Conservation (phyloP, 78 protist species). For the slime mould (Dictyostelium discoideum) region DNA sequence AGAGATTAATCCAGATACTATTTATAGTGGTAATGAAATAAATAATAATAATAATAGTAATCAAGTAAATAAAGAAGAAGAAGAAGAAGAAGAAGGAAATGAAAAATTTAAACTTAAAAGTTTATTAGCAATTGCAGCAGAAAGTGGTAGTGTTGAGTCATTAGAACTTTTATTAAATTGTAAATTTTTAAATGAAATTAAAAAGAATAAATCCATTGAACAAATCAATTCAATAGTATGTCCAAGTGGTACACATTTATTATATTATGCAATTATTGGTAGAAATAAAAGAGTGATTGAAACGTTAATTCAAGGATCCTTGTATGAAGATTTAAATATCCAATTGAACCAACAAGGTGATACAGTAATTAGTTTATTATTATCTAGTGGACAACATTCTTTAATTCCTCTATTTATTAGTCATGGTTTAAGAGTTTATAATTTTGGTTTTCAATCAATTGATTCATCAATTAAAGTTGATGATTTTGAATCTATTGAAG, state of each 20-base stretch:
- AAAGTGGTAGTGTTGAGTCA: conserved; percentile 33
- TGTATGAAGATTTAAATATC: background rate
- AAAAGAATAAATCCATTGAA: background rate
- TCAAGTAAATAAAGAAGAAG: background rate
- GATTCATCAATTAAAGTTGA: background rate
- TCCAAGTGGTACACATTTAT: conserved; percentile 21
- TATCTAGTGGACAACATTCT: conserved; percentile 20
- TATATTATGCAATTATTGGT: conserved; percentile 36
- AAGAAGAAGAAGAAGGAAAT: too few relatives aligned
- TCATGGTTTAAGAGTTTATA: conserved; percentile 1
- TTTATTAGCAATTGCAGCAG: conserved; percentile 21
- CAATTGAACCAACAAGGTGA: background rate
- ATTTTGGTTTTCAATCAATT: background rate
- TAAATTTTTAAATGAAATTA: background rate
- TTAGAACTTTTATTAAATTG: background rate
- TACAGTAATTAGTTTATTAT: background rate
- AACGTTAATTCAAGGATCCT: background rate
- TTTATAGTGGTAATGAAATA: too few relatives aligned
- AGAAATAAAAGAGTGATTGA: background rate
- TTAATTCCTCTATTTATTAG: conserved; percentile 3
- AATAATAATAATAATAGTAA: background rate
- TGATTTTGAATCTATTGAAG: background rate
- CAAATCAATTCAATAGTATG: background rate
- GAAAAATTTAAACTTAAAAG: background rate
- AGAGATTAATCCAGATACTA: background rate